Base-by-base conservation (phyloP, 176 grass and related monocot genomes). In the Ensete ventricosum region DNA sequence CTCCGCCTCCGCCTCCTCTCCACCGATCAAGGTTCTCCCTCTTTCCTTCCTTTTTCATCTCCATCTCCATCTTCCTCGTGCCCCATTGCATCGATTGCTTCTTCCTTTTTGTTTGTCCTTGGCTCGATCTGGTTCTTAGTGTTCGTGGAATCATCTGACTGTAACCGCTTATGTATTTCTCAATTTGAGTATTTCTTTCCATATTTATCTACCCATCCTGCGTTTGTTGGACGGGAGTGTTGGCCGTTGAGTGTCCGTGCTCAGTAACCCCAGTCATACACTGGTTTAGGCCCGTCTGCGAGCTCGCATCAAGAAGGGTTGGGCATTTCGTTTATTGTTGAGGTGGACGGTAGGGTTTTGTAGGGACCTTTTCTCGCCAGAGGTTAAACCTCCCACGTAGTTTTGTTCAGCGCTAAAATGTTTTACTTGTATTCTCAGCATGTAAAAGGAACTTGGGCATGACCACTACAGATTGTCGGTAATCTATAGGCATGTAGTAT, bases 1-100 rank as follows among this genome's bases (percentile, higher is more conserved):
- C 5, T 26, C 71, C 72, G 52, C 72, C 52, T 25, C 72, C 53
- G 22, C 22, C 6, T 20, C 72, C 14, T 74, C 72, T 2, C 72
- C 72, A 14, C 53, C 72, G 53, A 26, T 74, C 72, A 74, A 74
- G 53, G 72, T 74, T 23, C 20, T 13, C 21, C 13, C 34, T 43
- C 34, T 12, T 54, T 17, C 24, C 13, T n/a, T 17, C 22, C 53
- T 24, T 1, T 57, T 57, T 19, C 24, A 2, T 50, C 11, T 7
- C 14, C 52, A n/a, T 14, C 20, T 62, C 13, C 13, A n/a, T 62
- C 17, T 7, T 62, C 12, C 12, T 62, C 17, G 17, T 4, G 13
- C 54, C 12, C 17, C 7, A 5, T n/a, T 20, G 2, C 12, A 26
- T 27, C 14, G 11, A 12, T 48, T 16, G 8, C 9, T 73, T 22